Evolutionary conservation across 768 basidiomycete genomes (phyloP).

Genomic region (Paxillus rubicundulus): DNA sequence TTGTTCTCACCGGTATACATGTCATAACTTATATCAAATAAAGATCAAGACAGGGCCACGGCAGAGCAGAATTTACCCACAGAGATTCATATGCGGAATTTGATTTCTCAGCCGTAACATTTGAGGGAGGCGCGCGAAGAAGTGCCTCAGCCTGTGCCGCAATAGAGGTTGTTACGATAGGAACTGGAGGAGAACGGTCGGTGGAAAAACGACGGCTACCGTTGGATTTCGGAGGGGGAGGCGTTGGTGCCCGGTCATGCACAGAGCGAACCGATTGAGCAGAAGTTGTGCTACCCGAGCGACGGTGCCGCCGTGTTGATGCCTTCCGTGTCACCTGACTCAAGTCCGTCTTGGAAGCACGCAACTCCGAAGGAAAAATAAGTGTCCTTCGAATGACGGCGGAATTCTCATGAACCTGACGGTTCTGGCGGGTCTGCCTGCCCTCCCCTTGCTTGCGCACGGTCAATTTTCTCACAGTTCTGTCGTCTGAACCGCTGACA

Average conservation of each 20-base stretch:
- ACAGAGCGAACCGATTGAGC: conserved; percentile 70
- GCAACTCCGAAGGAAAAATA: conserved; percentile 70
- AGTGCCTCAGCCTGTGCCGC: conserved; percentile 37
- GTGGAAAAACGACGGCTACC: conserved; percentile 59
- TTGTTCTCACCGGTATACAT: conserved; percentile 69
- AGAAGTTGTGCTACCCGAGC: conserved; percentile 56
- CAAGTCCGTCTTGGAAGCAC: conserved; percentile 55
- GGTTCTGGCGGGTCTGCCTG: conserved; percentile 30
- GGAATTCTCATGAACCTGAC: conserved; percentile 36
- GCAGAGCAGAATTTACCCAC: conserved; percentile 44
- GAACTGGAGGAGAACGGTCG: conserved; percentile 67
- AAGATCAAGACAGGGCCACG: conserved; percentile 16
- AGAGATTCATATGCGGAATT: conserved; percentile 74
- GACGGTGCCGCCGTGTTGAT: conserved; percentile 48
- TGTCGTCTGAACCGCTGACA: conserved; percentile 26
- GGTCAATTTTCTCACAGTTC: conserved; percentile 28
- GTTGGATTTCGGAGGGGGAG: conserved; percentile 70
- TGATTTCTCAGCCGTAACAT: conserved; percentile 56
- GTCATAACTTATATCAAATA: conserved; percentile 57
- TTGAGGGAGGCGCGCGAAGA: conserved; percentile 41
- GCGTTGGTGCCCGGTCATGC: conserved; percentile 80
- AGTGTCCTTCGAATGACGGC: conserved; percentile 75
- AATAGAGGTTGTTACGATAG: conserved; percentile 56
- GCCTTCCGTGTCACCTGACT: conserved; percentile 54
- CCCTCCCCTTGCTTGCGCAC: conserved; percentile 22